These are phyloP conservation scores for Pleurotus ostreatus DNA, from an alignment of 768 basidiomycete genomes.

Conservation along the genomic window DNA sequence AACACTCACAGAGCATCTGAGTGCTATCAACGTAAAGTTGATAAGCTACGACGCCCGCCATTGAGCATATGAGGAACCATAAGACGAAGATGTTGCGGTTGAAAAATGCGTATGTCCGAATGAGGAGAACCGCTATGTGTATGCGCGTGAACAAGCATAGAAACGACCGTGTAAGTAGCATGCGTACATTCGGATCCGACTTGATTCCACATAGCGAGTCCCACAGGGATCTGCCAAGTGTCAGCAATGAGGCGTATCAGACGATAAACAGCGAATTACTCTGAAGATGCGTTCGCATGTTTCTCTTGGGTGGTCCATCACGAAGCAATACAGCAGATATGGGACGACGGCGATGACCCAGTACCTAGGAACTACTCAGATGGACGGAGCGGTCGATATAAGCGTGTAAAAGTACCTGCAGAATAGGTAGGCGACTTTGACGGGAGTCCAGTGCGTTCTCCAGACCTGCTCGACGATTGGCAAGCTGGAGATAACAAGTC, in stretches of 20 bases:
- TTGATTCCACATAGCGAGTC: constrained; percentile 85
- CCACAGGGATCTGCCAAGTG: constrained; percentile 61
- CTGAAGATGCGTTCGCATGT: constrained; percentile 70
- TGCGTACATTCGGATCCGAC: constrained; percentile 71
- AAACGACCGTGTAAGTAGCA: constrained; percentile 8
- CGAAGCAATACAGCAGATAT: constrained; percentile 74
- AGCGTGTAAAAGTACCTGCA: constrained; percentile 56
- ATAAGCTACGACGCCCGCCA: constrained; percentile 74
- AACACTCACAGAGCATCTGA: constrained; percentile 66
- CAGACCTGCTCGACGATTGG: constrained; percentile 51
- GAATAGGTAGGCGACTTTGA: constrained; percentile 80
- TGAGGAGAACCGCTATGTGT: constrained; percentile 65
- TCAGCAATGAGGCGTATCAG: neutral
- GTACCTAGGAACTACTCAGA: constrained; percentile 43
- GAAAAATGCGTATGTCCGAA: constrained; percentile 84
- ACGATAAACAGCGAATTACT: constrained; percentile 26
- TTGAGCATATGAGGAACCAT: constrained; percentile 56
- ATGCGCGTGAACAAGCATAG: constrained; percentile 13
- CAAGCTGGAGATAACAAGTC: constrained; percentile 13
- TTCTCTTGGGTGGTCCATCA: constrained; percentile 59
- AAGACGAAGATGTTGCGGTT: constrained; percentile 71
- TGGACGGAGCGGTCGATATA: constrained; percentile 5
- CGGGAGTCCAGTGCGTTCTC: constrained; percentile 82
- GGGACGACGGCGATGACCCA: constrained; percentile 82
- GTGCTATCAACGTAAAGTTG: constrained; percentile 78